phyloP scores from a whole-genome alignment of 345 rosid genomes.

The Salix caprea region DNA sequence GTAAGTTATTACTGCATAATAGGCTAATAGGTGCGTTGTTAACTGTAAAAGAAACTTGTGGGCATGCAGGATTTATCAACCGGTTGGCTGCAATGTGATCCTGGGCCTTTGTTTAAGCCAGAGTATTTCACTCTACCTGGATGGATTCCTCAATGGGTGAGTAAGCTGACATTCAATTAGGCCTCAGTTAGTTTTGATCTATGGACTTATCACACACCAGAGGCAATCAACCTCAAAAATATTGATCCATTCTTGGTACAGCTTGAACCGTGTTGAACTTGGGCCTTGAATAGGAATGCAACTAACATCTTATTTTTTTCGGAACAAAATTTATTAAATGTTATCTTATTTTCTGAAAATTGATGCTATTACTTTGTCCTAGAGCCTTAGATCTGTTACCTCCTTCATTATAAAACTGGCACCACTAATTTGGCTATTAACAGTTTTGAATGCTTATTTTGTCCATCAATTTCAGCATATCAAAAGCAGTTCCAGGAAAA shows the following conservation, averaged over 20 bases:
- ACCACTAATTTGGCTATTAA: neutral
- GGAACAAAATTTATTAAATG: neutral
- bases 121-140: slow-evolving; percentile 56
- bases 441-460: neutral
- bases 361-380: neutral
- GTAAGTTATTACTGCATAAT: neutral
- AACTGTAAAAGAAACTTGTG: slow-evolving; percentile 6
- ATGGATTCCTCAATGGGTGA: slow-evolving; percentile 70
- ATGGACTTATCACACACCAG: neutral
- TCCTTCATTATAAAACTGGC: neutral
- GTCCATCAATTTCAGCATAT: neutral
- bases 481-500: neutral
- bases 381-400: neutral
- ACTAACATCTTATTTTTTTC: neutral
- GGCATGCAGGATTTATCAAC: slow-evolving; percentile 73
- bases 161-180: slow-evolving; percentile 18
- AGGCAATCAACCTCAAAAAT: neutral
- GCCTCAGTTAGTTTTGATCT: neutral
- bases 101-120: slow-evolving; percentile 84
- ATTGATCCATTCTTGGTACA: no score
- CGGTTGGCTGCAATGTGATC: slow-evolving; percentile 94
- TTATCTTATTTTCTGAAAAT: neutral
- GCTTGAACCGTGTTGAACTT: neutral
- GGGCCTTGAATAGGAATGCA: neutral
- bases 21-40: neutral